Conservation (phyloP, 1,139 yeast species). For the Meyerozyma elateridarum region DNA sequence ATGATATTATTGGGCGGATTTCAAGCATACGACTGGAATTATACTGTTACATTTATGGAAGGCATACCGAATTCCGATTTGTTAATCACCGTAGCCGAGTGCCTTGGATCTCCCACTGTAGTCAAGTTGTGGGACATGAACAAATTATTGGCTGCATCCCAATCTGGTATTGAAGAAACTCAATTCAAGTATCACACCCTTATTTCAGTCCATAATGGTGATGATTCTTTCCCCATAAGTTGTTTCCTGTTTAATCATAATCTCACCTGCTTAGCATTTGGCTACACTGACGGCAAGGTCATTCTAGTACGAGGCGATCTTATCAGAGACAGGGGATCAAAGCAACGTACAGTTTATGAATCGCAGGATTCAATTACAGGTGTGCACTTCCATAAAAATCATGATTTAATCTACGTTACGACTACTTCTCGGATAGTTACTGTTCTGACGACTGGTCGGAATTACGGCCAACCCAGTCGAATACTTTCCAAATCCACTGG, state of each 20-base stretch:
- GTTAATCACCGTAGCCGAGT: conserved; percentile 69
- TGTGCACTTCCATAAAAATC: conserved; percentile 48
- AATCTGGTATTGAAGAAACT: conserved; percentile 32
- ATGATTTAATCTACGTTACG: conserved; percentile 50
- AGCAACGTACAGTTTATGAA: conserved; percentile 76
- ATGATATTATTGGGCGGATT: conserved; percentile 47
- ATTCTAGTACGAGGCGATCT: conserved; percentile 83
- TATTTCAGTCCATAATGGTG: conserved; percentile 41
- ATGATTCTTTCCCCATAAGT: conserved; percentile 70
- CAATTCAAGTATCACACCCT: conserved; percentile 27
- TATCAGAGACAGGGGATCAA: conserved; percentile 81
- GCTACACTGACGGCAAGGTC: conserved; percentile 85
- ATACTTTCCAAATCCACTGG: conserved; percentile 63
- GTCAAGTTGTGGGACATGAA: conserved; percentile 72
- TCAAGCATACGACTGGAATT: conserved; percentile 61
- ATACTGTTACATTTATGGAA: conserved; percentile 54
- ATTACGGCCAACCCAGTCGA: conserved; percentile 62
- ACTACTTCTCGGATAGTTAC: conserved; percentile 70
- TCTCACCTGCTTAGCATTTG: conserved; percentile 67
- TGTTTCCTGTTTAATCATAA: conserved; percentile 55
- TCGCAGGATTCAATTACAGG: conserved; percentile 79
- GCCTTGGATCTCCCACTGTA: conserved; percentile 62
- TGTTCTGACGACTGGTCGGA: conserved; percentile 75
- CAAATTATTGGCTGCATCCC: conserved; percentile 21
- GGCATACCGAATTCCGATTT: conserved; percentile 45